Evolutionary conservation across 2,329 filamentous ascomycete genomes (phyloP).

Genomic region (Fusarium sp.): DNA sequence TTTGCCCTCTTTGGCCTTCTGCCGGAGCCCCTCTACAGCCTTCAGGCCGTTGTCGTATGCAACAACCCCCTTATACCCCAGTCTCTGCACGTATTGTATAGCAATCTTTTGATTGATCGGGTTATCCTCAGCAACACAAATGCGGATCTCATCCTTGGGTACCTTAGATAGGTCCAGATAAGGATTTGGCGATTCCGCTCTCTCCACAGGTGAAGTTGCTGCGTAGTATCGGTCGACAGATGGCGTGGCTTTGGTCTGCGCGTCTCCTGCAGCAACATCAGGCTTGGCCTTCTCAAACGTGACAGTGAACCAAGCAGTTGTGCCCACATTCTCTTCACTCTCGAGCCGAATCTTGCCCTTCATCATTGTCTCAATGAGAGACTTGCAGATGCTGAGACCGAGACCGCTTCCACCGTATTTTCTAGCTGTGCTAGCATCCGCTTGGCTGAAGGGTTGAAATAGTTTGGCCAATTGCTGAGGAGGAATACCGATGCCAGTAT

Average conservation of each 20-base stretch:
- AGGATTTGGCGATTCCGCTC: conserved; percentile 51
- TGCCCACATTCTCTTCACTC: conserved; percentile 76
- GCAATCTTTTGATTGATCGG: conserved; percentile 94
- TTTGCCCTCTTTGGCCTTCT: conserved; percentile 72
- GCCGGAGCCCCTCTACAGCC: conserved; percentile 84
- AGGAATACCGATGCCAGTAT: conserved; percentile 92
- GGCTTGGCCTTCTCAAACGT: conserved; percentile 82
- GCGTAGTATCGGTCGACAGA: conserved; percentile 48
- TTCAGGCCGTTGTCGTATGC: conserved; percentile 90
- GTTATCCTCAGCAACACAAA: conserved; percentile 96
- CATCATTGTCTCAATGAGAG: conserved; percentile 91
- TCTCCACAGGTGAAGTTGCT: conserved; percentile 46
- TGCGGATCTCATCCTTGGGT: conserved; percentile 78
- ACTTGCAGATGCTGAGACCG: conserved; percentile 93
- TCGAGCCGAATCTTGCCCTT: conserved; percentile 84
- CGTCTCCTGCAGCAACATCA: conserved; percentile 66
- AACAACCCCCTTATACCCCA: conserved; percentile 83
- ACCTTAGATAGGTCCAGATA: conserved; percentile 75
- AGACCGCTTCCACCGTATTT: conserved; percentile 93
- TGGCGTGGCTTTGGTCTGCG: conserved; percentile 49
- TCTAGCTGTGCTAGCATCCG: conserved; percentile 86
- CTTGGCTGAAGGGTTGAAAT: conserved; percentile 92
- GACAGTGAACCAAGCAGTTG: conserved; percentile 79
- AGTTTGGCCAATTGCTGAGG: conserved; percentile 83
- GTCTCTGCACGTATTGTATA: conserved; percentile 84